A percentile compares a stretch with the other conserved stretches of the same genome.
Conservation (phyloP, 1,284 basidiomycete genomes). For the Kwoniella shivajii region DNA sequence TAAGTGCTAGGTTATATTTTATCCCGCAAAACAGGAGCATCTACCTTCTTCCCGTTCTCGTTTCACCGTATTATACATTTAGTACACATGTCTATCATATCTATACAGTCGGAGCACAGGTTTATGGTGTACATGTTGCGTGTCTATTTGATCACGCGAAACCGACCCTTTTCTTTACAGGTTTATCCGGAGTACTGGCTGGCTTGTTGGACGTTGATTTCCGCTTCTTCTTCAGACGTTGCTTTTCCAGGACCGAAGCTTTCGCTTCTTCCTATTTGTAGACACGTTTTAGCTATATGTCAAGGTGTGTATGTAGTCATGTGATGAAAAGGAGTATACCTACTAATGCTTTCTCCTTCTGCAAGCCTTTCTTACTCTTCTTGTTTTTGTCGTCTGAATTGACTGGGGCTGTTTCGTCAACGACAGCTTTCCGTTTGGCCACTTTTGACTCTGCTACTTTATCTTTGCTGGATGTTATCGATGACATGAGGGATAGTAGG, state of each 20-base stretch:
- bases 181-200: conserved; percentile 1
- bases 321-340: conserved; percentile 4
- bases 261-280: conserved; percentile 18
- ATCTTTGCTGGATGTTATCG: conserved; percentile 33
- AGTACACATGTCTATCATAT: too few species aligned
- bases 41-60: too few species aligned
- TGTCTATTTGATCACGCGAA: too few species aligned
- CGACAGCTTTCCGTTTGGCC: conserved; percentile 15
- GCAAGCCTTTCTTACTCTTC: conserved; percentile 23
- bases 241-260: conserved; percentile 25
- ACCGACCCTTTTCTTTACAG: conserved; percentile 14
- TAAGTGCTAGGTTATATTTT: too few species aligned
- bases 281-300: background rate
- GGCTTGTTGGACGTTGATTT: background rate
- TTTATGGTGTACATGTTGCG: too few species aligned
- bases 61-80: too few species aligned
- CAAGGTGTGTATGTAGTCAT: background rate
- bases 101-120: too few species aligned
- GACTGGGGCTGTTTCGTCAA: background rate
- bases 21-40: too few species aligned
- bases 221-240: conserved; percentile 20
- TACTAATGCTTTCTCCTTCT: conserved; percentile 35
- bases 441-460: conserved; percentile 19
- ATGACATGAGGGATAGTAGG: conserved; percentile 33
- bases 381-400: conserved; percentile 11